phyloP scores from a whole-genome alignment of 2,329 filamentous ascomycete species.

The Exophiala sideris region DNA sequence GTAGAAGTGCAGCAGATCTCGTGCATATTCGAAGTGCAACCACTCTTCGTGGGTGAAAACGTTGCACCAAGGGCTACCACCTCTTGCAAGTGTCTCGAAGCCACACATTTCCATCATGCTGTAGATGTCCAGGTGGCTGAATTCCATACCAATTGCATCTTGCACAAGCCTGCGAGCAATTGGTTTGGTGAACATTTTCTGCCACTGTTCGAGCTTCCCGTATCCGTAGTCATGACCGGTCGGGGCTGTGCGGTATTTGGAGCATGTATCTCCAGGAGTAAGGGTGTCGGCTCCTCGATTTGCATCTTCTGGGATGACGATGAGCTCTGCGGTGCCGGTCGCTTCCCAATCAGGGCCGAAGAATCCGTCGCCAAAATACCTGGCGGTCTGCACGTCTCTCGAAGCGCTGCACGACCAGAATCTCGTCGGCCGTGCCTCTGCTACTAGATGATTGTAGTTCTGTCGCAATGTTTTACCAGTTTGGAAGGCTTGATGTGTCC shows the following conservation, averaged over 20 bases:
- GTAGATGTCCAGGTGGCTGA: constrained; percentile 51
- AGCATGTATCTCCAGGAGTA: constrained; percentile 52
- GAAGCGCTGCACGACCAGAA: constrained; percentile 56
- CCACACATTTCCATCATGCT: constrained; percentile 62
- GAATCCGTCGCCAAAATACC: constrained; percentile 54
- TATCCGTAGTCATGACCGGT: constrained; percentile 52
- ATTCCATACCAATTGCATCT: constrained; percentile 42
- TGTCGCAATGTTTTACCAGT: constrained; percentile 54
- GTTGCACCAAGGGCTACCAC: constrained; percentile 55
- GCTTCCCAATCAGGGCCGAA: constrained; percentile 51
- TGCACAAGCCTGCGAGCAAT: constrained; percentile 45
- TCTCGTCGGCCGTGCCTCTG: constrained; percentile 33
- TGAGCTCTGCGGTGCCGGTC: constrained; percentile 37
- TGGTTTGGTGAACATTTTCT: constrained; percentile 45
- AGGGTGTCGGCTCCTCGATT: constrained; percentile 54
- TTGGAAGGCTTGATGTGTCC: constrained; percentile 52
- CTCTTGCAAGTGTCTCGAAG: constrained; percentile 55
- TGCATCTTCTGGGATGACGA: constrained; percentile 52
- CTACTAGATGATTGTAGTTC: constrained; percentile 50
- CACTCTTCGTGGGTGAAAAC: constrained; percentile 55
- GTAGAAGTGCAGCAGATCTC: constrained; percentile 58
- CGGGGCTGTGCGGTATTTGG: constrained; percentile 37
- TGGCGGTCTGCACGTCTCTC: constrained; percentile 56
- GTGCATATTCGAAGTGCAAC: constrained; percentile 56
- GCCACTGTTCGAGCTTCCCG: constrained; percentile 47